Conservation (phyloP, 2,329 filamentous ascomycete species). For the Simplicillium sp. region DNA sequence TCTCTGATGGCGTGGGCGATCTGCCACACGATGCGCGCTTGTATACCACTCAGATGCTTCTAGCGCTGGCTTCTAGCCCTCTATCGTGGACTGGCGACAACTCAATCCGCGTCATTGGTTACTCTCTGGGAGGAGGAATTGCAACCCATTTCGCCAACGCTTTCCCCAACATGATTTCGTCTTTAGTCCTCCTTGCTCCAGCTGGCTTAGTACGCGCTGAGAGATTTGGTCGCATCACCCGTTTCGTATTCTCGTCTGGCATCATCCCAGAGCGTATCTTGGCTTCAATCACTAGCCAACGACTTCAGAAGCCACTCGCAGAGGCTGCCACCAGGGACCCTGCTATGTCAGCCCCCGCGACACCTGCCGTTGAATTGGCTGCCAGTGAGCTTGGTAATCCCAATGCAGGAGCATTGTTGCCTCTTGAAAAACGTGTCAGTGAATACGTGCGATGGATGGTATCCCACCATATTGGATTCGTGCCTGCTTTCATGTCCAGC, state of each 20-base stretch:
- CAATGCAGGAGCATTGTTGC: constrained; percentile 16
- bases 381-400: constrained; percentile 29
- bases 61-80: constrained; percentile 60
- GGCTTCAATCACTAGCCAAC: constrained; percentile 33
- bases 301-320: constrained; percentile 42
- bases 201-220: constrained; percentile 58
- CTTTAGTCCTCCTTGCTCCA: constrained; percentile 69
- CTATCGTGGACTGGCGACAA: constrained; percentile 53
- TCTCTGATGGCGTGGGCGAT: constrained; percentile 53
- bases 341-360: constrained; percentile 9
- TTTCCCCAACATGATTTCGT: constrained; percentile 60
- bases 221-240: constrained; percentile 39
- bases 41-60: constrained; percentile 62
- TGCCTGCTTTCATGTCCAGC: constrained; percentile 50
- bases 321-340: constrained; percentile 17
- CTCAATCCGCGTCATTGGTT: constrained; percentile 62
- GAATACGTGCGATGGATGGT: constrained; percentile 50
- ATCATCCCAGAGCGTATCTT: constrained; percentile 43
- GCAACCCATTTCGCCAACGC: constrained; percentile 63
- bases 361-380: constrained; percentile 27
- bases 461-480: constrained; percentile 44
- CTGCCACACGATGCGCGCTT: constrained; percentile 65
- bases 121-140: constrained; percentile 75
- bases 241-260: constrained; percentile 44
- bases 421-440: constrained; percentile 37